Base-by-base conservation (phyloP, 2,329 filamentous ascomycete genomes). In the Ceratocystis albifundus region DNA sequence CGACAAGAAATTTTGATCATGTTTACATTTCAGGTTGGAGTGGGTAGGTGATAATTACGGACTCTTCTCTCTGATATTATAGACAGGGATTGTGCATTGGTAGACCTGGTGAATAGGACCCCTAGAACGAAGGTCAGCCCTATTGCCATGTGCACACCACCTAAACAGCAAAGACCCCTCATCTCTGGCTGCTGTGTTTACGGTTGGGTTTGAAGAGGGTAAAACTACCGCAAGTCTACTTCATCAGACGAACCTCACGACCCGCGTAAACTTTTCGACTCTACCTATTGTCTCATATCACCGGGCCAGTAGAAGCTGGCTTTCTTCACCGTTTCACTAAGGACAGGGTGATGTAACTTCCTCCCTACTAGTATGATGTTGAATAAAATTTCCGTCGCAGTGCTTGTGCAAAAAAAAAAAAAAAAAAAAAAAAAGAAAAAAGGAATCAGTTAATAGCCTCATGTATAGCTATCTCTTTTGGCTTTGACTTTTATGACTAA, bases 21-120 rank as follows among this genome's bases (percentile, higher is more conserved):
- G 62, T 64, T 64, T 64, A 53, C 62, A 64, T 41, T 64, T 64
- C 62, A 53, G 62, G 62, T 55, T 22, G 62, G 48, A 36, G 46
- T 64, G 8, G 36, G 22, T 20, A 32, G 46, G 48, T 25, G 7
- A 53, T 8, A 53, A 12, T 53, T 53, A 53, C 8, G 25, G 10
- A 3, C 32, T 36, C 32, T 12, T 36, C 8, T 36, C 8, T 5
- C 15, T 10, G 15, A 25, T 15, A 20, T 53, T 53, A 25, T 25
- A 53, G 48, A 25, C 48, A 53, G 12, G 48, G 48, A 25, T 53
- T 2, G 3, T 10, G 10, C 8, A 53, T 36, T 36, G 22, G 25
- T n/a, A 30, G n/a, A 30, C 12, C 6, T 57, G 53, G 1, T 15
- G 25, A n/a, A 10, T 57, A 17, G 1, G 0, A 57, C 53, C 25